Evolutionary conservation across 1,284 basidiomycete genomes (phyloP).

Genomic region (Cutaneotrichosporon sp.): DNA sequence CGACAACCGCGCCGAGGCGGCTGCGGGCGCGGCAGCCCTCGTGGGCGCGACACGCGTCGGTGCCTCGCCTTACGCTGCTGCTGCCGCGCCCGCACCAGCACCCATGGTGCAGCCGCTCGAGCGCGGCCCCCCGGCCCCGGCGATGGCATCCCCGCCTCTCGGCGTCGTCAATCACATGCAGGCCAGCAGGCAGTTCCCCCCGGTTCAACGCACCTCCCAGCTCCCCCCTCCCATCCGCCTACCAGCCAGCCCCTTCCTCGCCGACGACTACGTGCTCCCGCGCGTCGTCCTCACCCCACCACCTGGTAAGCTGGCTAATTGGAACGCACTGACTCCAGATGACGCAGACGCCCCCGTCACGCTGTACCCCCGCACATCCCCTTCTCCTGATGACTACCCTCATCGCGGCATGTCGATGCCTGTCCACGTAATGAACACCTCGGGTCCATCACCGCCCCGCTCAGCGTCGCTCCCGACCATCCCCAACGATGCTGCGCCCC

Average conservation of each 20-base stretch:
- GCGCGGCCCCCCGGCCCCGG: not conserved
- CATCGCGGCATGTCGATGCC: not conserved
- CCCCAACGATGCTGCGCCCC: not conserved
- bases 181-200: not conserved
- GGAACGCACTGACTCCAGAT: constrained; percentile 11
- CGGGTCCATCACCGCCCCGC: not conserved
- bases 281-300: constrained; percentile 21
- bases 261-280: constrained; percentile 10
- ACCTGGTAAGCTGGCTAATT: constrained; percentile 14
- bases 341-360: constrained; percentile 18
- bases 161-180: not conserved
- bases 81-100: not conserved
- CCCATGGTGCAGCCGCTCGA: not conserved
- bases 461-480: not conserved
- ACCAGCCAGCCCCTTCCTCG: not conserved
- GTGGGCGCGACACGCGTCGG: constrained; percentile 4
- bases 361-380: constrained; percentile 17
- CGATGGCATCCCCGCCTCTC: constrained; percentile 1
- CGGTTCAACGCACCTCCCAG: not conserved
- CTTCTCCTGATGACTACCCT: not conserved
- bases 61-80: not conserved
- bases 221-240: constrained; percentile 9
- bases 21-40: constrained; percentile 20
- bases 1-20: constrained; percentile 22
- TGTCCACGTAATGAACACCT: not conserved